Base-by-base conservation (phyloP, 179 eudicot species). In the Nepenthes alata region DNA sequence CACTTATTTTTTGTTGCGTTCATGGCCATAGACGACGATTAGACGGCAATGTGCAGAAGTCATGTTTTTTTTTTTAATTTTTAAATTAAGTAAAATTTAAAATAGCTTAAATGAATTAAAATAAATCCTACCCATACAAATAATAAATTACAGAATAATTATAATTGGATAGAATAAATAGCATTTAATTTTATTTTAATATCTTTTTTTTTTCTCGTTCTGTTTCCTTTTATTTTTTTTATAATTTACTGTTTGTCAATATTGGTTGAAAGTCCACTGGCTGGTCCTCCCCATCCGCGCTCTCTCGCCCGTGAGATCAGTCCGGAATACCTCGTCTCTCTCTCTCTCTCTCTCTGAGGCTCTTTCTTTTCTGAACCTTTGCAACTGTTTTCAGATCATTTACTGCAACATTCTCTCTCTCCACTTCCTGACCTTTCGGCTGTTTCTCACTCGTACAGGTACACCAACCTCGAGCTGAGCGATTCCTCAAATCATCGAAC, bases 321-420 rank as follows among this genome's bases (percentile, higher is more conserved):
- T 39, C 45, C 45, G 7, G 5, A 39, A 39, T 39, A 39, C 45
- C 67, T 34, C 54, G 57, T 64, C 63, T 57, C 71, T 16, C 25
- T 67, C 51, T 39, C 53, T 62, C 38, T 71, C 67, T 57, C 77
- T 64, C 63, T 57, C 71, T 16, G 25, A 16, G 25, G 25, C 38
- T 71, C 67, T 57, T 75, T 64, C 63, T 57, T 69, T 41, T 70
- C 76, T 63, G 65, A 63, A 34, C 57, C 39, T 63, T 70, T 73
- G 77, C 78, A 74, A 71, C 84, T 71, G 65, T 37, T 71, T 70
- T 58, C 77, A 73, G 80, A 75, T 79, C 80, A 69, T 59, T 66
- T 63, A 47, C 68, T 67, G 37, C 69, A 36, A 61, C 55, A 71
- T 70, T 69, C 69, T 61, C 61, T 59, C 75, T 47, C 67, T 47